Base-by-base conservation (phyloP, 2,329 filamentous ascomycete species). In the Thermoascus crustaceus region DNA sequence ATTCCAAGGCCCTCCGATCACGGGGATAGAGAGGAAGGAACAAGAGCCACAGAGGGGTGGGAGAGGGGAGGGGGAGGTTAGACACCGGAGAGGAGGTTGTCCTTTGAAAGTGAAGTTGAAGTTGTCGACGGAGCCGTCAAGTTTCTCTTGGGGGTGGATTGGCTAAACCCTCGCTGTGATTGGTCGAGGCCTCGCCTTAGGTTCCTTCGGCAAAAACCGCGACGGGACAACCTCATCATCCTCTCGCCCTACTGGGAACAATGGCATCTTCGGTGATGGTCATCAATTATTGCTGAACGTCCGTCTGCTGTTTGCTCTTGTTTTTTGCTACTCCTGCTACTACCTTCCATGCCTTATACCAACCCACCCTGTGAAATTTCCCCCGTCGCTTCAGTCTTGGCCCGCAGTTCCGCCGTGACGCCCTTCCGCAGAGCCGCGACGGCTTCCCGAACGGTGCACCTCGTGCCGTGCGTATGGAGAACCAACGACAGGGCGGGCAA, bases 401-500 rank as follows among this genome's bases (percentile, higher is more conserved):
- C 46, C 39, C 45, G 42, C 17, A 33, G 37, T 46, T 63, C 61
- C 41, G 59, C 55, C 14, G 49, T 49, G 4, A 64, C 54, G 4
- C 56, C 58, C 25, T 39, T 50, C 26, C 49, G 46, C 26, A 68
- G 43, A 7, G 63, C 66, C 7, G 46, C 41, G 8, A 68, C 41
- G 2, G 63, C 64, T 23, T 61, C 54, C 9, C 57, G 44, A 14
- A 67, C 44, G 7, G 47, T 48, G 35, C 61, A 60, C n/a, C 39
- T 44, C 3, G 50, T 51, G 17, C 45, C 44, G 43, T 50, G 56
- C 4, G 55, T 60, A 43, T 65, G 57, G 47, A 62, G 55, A 0
- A 64, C 61, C 19, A 68, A 42, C 4, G 63, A 60, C 11, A 66
- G 39, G 5, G 60, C 56, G 2, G 66, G 64, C 10, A 69, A 42